These are phyloP conservation scores for Stagonosporopsis rhizophila DNA, from an alignment of 2,329 filamentous ascomycete genomes.

Conservation along the genomic window DNA sequence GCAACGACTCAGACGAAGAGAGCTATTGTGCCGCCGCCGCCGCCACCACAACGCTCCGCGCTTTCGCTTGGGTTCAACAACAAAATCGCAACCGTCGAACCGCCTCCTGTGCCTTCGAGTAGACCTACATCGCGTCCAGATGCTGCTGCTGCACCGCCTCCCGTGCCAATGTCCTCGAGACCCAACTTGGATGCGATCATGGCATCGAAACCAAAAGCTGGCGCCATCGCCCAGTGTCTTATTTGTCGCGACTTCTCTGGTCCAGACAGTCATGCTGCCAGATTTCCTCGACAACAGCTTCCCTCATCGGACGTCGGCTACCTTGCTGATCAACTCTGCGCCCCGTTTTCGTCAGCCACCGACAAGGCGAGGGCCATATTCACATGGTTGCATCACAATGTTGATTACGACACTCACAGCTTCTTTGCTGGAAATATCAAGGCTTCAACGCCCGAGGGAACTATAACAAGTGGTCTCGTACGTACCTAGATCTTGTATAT, in stretches of 20 bases:
- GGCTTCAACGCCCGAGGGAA: conserved; percentile 72
- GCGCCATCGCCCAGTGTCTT: conserved; percentile 63
- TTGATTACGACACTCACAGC: conserved; percentile 79
- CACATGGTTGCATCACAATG: conserved; percentile 94
- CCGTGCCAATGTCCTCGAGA: conserved; percentile 61
- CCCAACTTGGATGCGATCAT: conserved; percentile 66
- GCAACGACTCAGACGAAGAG: conserved; percentile 19
- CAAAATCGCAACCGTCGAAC: conserved; percentile 40
- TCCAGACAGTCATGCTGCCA: conserved; percentile 78
- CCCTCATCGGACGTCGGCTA: conserved; percentile 73
- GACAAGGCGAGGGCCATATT: conserved; percentile 95
- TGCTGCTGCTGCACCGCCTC: conserved; percentile 51
- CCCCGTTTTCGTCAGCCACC: conserved; percentile 78
- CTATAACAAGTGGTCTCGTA: conserved; percentile 72
- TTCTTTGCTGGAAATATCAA: conserved; percentile 78
- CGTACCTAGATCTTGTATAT: background rate
- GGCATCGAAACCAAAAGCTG: conserved; percentile 50
- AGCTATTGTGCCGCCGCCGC: conserved; percentile 44
- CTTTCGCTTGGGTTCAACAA: conserved; percentile 58
- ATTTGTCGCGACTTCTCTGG: conserved; percentile 86
- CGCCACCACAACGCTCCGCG: conserved; percentile 51
- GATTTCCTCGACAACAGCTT: conserved; percentile 75
- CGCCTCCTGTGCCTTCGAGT: conserved; percentile 40
- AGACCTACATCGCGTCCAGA: conserved; percentile 25
- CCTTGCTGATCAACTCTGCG: conserved; percentile 79